Evolutionary conservation across 106 monocot genomes (phyloP).

Genomic region (Narthecium ossifragum): DNA sequence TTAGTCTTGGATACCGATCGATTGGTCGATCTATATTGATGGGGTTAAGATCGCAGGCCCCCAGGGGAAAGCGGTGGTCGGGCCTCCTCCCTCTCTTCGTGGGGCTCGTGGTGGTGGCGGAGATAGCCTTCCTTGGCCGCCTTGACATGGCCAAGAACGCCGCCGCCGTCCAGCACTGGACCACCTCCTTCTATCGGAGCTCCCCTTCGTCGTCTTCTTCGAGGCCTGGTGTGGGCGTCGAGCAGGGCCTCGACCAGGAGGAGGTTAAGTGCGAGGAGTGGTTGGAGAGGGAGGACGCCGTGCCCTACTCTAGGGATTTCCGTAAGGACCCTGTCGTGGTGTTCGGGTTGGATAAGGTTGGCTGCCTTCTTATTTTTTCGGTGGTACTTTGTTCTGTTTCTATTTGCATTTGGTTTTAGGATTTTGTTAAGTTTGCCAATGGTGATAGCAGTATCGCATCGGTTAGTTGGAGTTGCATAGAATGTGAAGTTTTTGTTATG

Average conservation of each 20-base stretch:
- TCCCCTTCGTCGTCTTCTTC: constrained; percentile 9
- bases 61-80: constrained; percentile 32
- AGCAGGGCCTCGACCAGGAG: neutral
- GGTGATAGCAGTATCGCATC: too few species aligned
- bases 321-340: constrained; percentile 60
- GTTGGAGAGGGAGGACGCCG: constrained; percentile 69
- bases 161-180: constrained; percentile 55
- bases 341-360: constrained; percentile 34
- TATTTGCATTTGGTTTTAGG: neutral
- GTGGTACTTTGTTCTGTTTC: neutral
- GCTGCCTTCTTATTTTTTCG: neutral
- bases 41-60: neutral
- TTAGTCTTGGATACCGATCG: too few species aligned
- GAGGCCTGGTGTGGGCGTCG: neutral
- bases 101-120: constrained; percentile 48
- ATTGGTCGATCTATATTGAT: too few species aligned
- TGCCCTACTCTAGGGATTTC: constrained; percentile 69
- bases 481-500: too few species aligned
- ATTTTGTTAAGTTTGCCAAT: too few species aligned
- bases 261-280: constrained; percentile 36
- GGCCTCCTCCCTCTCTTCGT: constrained; percentile 41
- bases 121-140: constrained; percentile 73
- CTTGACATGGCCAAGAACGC: constrained; percentile 81
- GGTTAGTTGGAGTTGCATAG: too few species aligned
- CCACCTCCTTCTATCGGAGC: constrained; percentile 53